Conservation (phyloP, 2,329 filamentous ascomycete species). For the Plectosphaerella plurivora region DNA sequence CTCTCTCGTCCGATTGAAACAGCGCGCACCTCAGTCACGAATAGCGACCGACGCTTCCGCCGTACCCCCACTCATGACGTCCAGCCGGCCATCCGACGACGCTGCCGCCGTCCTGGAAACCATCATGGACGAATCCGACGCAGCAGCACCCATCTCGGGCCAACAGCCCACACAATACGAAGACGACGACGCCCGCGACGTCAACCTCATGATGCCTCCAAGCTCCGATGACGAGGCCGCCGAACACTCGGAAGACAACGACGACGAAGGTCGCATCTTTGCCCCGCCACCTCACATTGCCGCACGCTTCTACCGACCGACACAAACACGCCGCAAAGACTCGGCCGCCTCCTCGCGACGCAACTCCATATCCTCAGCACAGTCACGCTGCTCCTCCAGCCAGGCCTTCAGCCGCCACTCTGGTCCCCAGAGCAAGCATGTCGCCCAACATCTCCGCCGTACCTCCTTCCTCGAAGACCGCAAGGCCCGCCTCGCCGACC, state of each 20-base stretch:
- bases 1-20: no score
- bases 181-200: conserved; percentile 26
- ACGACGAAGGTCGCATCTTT: conserved; percentile 26
- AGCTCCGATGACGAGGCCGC: conserved; percentile 23
- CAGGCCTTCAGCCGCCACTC: conserved; percentile 48
- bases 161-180: conserved; percentile 12
- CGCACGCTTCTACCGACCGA: conserved; percentile 70
- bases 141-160: conserved; percentile 19
- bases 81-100: background rate
- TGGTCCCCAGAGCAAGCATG: conserved; percentile 69
- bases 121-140: conserved; percentile 26
- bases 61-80: background rate
- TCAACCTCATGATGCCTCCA: conserved; percentile 34
- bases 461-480: conserved; percentile 78
- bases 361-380: conserved; percentile 73
- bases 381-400: conserved; percentile 61
- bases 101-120: background rate
- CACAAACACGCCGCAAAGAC: conserved; percentile 63
- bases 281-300: conserved; percentile 73
- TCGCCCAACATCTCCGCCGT: conserved; percentile 74
- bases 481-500: conserved; percentile 73
- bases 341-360: conserved; percentile 75
- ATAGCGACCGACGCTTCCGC: background rate
- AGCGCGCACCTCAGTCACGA: no score
- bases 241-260: conserved; percentile 23